These are phyloP conservation scores for Candida adriatica DNA, from an alignment of 805 yeast genomes.

Conservation along the genomic window DNA sequence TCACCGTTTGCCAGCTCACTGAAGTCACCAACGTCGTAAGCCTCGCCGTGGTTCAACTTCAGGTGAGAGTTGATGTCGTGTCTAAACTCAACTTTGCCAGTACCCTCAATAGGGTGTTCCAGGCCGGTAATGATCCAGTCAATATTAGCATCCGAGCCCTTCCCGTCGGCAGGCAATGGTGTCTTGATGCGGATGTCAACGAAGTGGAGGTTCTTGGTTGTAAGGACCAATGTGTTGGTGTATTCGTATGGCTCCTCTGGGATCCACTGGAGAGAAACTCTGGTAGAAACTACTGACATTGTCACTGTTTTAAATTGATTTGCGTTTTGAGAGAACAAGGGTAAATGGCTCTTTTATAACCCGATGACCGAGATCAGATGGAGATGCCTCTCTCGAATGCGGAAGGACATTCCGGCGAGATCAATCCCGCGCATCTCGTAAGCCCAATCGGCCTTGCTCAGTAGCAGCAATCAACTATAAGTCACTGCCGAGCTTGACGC, in stretches of 20 bases:
- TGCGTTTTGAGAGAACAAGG: not conserved
- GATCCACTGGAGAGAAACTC: conserved; percentile 49
- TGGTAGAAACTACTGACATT: conserved; percentile 30
- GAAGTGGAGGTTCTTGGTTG: conserved; percentile 36
- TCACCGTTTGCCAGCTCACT: conserved; percentile 32
- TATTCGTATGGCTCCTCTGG: conserved; percentile 34
- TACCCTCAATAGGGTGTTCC: conserved; percentile 21
- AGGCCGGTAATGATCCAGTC: conserved; percentile 29
- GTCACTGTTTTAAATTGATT: too few relatives aligned
- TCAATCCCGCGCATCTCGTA: too few relatives aligned
- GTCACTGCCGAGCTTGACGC: too few relatives aligned
- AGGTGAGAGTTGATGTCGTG: conserved; percentile 21
- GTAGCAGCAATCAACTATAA: too few relatives aligned
- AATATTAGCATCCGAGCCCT: conserved; percentile 6
- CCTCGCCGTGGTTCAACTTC: conserved; percentile 17
- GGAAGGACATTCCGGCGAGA: too few relatives aligned
- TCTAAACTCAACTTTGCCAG: conserved; percentile 17
- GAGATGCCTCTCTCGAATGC: too few relatives aligned
- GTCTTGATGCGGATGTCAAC: conserved; percentile 37
- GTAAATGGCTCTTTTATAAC: too few relatives aligned
- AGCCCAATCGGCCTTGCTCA: too few relatives aligned
- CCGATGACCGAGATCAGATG: too few relatives aligned
- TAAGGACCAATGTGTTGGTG: conserved; percentile 42
- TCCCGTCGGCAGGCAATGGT: conserved; percentile 6
- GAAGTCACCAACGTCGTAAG: conserved; percentile 34